Percentiles rank a stretch among this genome's conserved stretches.
These are phyloP conservation scores for Penicillium herquei DNA, from an alignment of 495 filamentous ascomycete genomes.

Conservation along the genomic window DNA sequence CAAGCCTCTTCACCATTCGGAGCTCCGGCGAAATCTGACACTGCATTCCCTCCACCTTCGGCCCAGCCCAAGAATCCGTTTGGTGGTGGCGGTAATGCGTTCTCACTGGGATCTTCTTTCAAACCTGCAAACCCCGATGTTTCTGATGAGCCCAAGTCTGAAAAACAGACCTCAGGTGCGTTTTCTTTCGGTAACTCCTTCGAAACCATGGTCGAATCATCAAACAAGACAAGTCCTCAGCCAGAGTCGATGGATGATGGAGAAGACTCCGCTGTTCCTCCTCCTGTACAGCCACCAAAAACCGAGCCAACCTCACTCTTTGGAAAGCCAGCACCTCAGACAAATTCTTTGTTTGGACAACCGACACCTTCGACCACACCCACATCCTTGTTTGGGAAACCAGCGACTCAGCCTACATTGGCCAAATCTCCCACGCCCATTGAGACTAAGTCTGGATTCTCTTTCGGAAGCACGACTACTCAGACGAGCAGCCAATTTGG, in stretches of 20 bases:
- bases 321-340: constrained; percentile 3
- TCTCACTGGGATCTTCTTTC: constrained; percentile 77
- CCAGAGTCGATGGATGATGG: constrained; percentile 40
- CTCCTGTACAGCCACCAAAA: constrained; percentile 18
- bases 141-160: constrained; percentile 56
- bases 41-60: constrained; percentile 37
- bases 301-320: constrained; percentile 21
- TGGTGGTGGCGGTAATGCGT: constrained; percentile 52
- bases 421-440: constrained; percentile 28
- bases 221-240: constrained; percentile 23
- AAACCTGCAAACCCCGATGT: constrained; percentile 67
- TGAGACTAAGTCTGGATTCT: constrained; percentile 37
- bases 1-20: constrained; percentile 28
- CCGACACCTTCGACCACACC: neutral
- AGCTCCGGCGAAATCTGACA: constrained; percentile 21
- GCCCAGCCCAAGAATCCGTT: constrained; percentile 45
- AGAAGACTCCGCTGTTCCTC: constrained; percentile 27
- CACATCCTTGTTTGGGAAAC: constrained; percentile 3
- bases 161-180: constrained; percentile 34
- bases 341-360: constrained; percentile 42
- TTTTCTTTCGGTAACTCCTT: constrained; percentile 36
- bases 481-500: constrained; percentile 11
- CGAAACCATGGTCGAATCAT: constrained; percentile 24
- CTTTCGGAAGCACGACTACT: constrained; percentile 32
- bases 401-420: constrained; percentile 5